phyloP scores from a whole-genome alignment of 768 basidiomycete genomes.

The Peribolospora baueri region DNA sequence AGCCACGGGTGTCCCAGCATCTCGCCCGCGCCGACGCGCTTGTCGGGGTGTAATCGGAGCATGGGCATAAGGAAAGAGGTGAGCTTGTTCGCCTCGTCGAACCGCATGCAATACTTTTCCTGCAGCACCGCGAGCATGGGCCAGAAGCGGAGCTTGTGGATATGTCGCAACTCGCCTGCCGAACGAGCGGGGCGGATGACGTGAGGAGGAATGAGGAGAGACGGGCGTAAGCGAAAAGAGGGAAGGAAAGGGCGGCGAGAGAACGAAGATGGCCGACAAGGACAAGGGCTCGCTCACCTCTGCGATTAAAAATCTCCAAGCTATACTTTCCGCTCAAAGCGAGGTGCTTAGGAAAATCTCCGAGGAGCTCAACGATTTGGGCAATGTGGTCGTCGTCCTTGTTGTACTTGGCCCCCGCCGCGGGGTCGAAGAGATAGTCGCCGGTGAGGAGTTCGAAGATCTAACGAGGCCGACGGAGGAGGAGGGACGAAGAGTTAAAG shows the following conservation, averaged over 20 bases:
- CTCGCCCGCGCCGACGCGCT: slow-evolving; percentile 67
- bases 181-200: too few species aligned
- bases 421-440: slow-evolving; percentile 94
- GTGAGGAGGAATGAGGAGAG: background rate
- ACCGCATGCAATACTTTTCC: slow-evolving; percentile 88
- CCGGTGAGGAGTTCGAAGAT: slow-evolving; percentile 78
- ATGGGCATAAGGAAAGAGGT: slow-evolving; percentile 64
- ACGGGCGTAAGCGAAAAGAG: background rate
- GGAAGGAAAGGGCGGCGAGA: background rate
- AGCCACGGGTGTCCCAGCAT: slow-evolving; percentile 71
- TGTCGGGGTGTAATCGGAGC: slow-evolving; percentile 69
- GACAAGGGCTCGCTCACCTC: slow-evolving; percentile 31
- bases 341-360: slow-evolving; percentile 58
- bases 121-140: slow-evolving; percentile 33
- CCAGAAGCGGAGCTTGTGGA: slow-evolving; percentile 82
- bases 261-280: background rate
- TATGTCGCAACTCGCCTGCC: slow-evolving; percentile 69
- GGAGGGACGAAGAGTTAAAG: too few species aligned
- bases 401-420: slow-evolving; percentile 75
- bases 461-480: slow-evolving; percentile 17
- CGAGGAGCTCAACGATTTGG: slow-evolving; percentile 87
- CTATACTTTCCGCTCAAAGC: slow-evolving; percentile 82
- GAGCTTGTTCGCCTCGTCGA: slow-evolving; percentile 53
- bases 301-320: slow-evolving; percentile 84
- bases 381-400: slow-evolving; percentile 97